Evolutionary conservation across 139 green algal genomes (phyloP), one percentile per base, ranked within the genome.

Genomic region (Pseudopediastrum boryanum): DNA sequence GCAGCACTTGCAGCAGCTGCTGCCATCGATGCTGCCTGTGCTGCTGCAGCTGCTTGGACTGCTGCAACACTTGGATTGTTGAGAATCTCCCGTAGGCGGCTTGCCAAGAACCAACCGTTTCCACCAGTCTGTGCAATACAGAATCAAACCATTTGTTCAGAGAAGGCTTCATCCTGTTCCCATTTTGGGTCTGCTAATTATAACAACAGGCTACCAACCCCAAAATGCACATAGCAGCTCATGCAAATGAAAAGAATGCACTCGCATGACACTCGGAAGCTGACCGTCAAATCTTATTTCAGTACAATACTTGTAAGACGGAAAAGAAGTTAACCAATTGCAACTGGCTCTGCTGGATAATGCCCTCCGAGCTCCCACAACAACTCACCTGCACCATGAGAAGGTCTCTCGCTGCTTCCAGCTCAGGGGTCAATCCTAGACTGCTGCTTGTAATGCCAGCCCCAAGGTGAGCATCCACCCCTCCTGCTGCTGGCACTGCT

Each of bases 91-190:
- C 62, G 70, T 9, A 87, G 74, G 2, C 70, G 64, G 12, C 50
- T 61, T 31, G 85, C 13, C 5, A 87, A 61, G 61, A 85, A 83
- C 51, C 50, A 76, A 31, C 83, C 83, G 36, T 79, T 87, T 48
- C 82, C 77, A 36, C 77, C 82, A 31, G 44, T 74, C 81, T 85
- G 65, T 33, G 42, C n/a, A 41, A 35, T 41, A 54, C 3, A 54
- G 41, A 10, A 73, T 4, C 29, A 29, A 27, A 73, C 16, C 39
- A 73, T n/a, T 59, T 16, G 58, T 10, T 13, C 10, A 13, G 58
- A 19, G 19, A n/a, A 13, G 29, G 13, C 13, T 66, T 23, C 9
- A 13, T 66, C 25, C 58, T 19, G 58, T 66, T 66, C 19, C 48
- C 48, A 21, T 58, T 58, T 16, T 21, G 48, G 16, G 48, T 58